Base-by-base conservation (phyloP, 2,329 filamentous ascomycete genomes). In the Trichoderma sp. region DNA sequence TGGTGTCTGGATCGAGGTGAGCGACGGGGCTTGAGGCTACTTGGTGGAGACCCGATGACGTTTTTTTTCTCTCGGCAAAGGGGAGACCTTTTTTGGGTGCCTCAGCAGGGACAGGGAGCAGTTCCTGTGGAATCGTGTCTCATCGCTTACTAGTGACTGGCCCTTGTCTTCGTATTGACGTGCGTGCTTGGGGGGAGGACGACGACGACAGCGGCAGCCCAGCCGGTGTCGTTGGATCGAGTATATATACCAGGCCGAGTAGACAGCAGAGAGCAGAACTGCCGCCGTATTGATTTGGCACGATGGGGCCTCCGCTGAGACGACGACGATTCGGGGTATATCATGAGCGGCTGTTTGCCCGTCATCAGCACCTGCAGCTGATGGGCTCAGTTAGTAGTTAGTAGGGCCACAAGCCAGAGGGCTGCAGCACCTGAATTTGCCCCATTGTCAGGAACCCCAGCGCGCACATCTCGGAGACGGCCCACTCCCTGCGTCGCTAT, bases 11-110 rank as follows among this genome's bases (percentile, higher is more conserved):
- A 62, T 75, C 64, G 53, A 68, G 53, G 64, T 75, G 63, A 66
- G 29, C 64, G 29, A 66, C 72, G 64, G 64, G 53, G 41, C 53
- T 68, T 68, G 72, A 62, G 72, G 72, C 72, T 68, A n/a, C 60
- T 63, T 21, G 75, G 76, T 76, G 76, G 76, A 38, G 75, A 69
- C 72, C 35, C 74, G 77, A 77, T 77, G 77, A 77, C 77, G 77
- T 77, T 77, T 74, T 77, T 77, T 76, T 74, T 74, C 27, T 60
- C 65, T 64, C 63, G 53, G 72, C 56, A 67, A 56, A 72, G 29
- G 67, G 62, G 74, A 63, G 14, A 62, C 68, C 60, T 62, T 62
- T 63, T 75, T 50, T 59, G 65, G 27, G 53, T 50, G 38, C 68
- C 69, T 72, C 60, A 56, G 45, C 69, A 72, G 69, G 69, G 69